Percentiles rank a stretch among this genome's conserved stretches.
These are phyloP conservation scores for Hyaloperonospora brassicae DNA, from an alignment of 352 stramenopile species.

Conservation along the genomic window DNA sequence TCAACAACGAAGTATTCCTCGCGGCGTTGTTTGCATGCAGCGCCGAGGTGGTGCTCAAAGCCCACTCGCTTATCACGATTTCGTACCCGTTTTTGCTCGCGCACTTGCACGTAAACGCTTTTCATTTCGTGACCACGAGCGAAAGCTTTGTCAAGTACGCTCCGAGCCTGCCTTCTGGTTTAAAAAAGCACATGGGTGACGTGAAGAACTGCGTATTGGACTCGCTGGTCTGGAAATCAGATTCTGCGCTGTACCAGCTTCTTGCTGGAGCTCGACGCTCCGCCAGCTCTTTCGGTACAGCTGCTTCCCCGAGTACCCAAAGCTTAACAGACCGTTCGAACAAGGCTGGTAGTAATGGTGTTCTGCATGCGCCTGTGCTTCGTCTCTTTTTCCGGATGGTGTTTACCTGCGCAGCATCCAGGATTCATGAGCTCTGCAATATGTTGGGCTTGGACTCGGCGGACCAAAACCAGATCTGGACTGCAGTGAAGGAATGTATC, in stretches of 20 bases:
- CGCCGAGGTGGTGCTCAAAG: constrained; percentile 77
- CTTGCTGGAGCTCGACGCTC: constrained; percentile 23
- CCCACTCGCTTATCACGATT: constrained; percentile 78
- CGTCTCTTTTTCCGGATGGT: constrained; percentile 85
- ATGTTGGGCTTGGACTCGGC: constrained; percentile 62
- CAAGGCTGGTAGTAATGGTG: constrained; percentile 2
- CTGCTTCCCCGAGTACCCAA: constrained; percentile 14
- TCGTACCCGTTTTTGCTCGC: constrained; percentile 78
- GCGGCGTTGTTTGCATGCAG: constrained; percentile 76
- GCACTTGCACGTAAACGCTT: constrained; percentile 66
- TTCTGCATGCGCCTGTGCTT: constrained; percentile 40
- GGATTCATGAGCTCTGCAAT: constrained; percentile 67
- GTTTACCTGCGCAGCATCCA: constrained; percentile 65
- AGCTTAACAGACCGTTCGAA: constrained; percentile 12
- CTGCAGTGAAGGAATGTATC: constrained; percentile 75
- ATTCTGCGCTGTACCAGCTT: constrained; percentile 66
- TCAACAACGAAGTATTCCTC: constrained; percentile 77
- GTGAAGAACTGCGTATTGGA: constrained; percentile 81
- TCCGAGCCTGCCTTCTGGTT: constrained; percentile 51
- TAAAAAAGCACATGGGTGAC: constrained; percentile 83
- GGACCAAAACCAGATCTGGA: constrained; percentile 83
- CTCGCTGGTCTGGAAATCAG: constrained; percentile 57
- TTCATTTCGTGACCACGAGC: constrained; percentile 83
- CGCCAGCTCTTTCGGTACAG: constrained; percentile 12
- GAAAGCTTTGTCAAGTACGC: constrained; percentile 84